phyloP scores from a whole-genome alignment of 2,329 filamentous ascomycete species.

The Chrysoporthe austroafricana region DNA sequence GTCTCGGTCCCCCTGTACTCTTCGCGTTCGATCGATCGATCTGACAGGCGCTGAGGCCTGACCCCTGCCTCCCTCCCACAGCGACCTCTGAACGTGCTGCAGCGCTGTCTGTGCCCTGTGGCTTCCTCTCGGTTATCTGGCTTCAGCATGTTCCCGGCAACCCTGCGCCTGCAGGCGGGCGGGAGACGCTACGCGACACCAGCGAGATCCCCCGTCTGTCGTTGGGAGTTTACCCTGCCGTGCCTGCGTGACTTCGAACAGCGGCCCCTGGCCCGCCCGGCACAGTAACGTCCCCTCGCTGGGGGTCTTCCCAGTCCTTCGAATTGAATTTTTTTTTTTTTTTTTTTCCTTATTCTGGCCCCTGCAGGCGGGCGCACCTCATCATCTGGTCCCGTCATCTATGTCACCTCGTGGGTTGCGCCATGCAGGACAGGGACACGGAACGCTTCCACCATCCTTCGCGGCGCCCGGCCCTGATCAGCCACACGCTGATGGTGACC shows the following conservation, averaged over 20 bases:
- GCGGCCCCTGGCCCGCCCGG: conserved; percentile 15
- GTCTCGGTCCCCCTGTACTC: background rate
- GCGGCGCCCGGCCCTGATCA: conserved; percentile 1
- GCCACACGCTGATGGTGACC: conserved; percentile 5
- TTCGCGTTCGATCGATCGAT: conserved; percentile 1
- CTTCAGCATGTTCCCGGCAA: conserved; percentile 26
- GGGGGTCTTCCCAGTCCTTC: background rate
- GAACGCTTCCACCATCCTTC: conserved; percentile 1
- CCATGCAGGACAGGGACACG: background rate
- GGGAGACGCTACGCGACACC: background rate
- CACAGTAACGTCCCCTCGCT: conserved; percentile 7
- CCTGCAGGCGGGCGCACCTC: conserved; percentile 2
- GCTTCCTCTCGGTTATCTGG: conserved; percentile 26
- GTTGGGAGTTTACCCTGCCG: conserved; percentile 8
- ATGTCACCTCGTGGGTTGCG: background rate
- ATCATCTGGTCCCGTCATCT: background rate
- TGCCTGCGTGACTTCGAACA: conserved; percentile 14
- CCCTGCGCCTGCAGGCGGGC: conserved; percentile 21
- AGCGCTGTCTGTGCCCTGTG: conserved; percentile 14
- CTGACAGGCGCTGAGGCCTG: conserved; percentile 1
- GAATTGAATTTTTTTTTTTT: no score
- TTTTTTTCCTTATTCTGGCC: conserved; percentile 14
- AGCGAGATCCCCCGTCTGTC: conserved; percentile 6
- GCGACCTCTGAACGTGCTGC: background rate
- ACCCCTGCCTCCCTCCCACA: background rate